Conservation (phyloP, 2,329 filamentous ascomycete genomes). For the Tolypocladium ophioglossoides region DNA sequence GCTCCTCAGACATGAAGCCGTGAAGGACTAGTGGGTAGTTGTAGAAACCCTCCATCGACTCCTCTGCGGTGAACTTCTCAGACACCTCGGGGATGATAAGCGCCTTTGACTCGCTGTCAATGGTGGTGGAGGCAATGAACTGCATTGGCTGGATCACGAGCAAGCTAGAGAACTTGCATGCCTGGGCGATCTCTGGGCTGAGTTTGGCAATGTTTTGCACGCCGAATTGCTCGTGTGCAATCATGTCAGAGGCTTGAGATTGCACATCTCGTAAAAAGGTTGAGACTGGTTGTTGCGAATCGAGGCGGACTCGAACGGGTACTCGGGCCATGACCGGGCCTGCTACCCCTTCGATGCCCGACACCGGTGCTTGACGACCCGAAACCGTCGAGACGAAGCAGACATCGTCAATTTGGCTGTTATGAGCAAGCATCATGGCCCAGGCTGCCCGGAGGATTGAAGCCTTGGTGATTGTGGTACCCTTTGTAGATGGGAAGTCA, state of each 20-base stretch:
- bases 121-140: background rate
- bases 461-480: background rate
- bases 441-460: background rate
- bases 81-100: background rate
- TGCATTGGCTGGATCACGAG: background rate
- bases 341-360: background rate
- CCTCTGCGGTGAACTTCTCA: background rate
- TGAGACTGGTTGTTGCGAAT: background rate
- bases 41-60: background rate
- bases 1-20: background rate
- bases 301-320: background rate
- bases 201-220: background rate
- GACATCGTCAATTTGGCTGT: background rate
- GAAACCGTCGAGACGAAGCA: background rate
- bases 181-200: background rate
- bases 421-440: too few species aligned
- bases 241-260: background rate
- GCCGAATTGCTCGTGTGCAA: background rate
- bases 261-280: background rate
- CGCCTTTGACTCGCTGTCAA: background rate
- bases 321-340: background rate
- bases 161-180: background rate
- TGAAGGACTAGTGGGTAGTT: background rate
- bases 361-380: background rate
- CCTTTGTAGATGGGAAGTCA: background rate